Evolutionary conservation across 257 asterid genomes (phyloP), one percentile per base, ranked within the genome.

Genomic region (Hygrophila difformis): DNA sequence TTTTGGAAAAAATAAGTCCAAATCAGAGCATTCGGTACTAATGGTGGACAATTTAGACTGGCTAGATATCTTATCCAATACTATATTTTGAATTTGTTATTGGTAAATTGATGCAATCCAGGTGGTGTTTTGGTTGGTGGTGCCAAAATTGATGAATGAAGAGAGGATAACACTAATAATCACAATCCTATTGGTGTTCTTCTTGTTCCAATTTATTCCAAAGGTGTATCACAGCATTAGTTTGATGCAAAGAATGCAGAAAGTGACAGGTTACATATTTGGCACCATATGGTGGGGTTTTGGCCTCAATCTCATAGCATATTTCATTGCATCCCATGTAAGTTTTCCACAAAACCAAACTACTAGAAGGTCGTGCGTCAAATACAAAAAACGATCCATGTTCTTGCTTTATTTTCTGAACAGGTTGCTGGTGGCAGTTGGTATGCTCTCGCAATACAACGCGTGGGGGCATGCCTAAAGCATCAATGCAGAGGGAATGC

Each of bases 251-350:
- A 66, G 88, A 63, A 91, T 91, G 98, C 88, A 80, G 46, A 78
- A 78, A 60, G 94, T 86, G 39, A 82, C 98, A 0, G 98, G 98
- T 13, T 91, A 86, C 47, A 67, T 86, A 17, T 91, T 91, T 45
- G 98, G 98, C 51, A 82, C 96, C 31, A 76, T 91, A 2, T 91
- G 98, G 98, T 91, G 98, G 98, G 98, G 98, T 12, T 82, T 91
- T 55, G 81, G 69, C 73, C 96, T 89, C 35, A 89, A 89, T 54
- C 93, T 89, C 66, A 73, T 89, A 1, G 98, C 98, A 18, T 89
- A 85, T 63, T 85, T 85, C 81, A 82, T 89, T 0, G 98, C 98
- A 20, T 89, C 98, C 50, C 96, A 89, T 45, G 98, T 89, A 77
- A 65, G 85, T 61, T 13, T 26, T 8, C 8, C 8, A 26, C 4